Evolutionary conservation across 192 early-diverging fungal genomes (phyloP).

Genomic region (Dimargaris xerosporica): DNA sequence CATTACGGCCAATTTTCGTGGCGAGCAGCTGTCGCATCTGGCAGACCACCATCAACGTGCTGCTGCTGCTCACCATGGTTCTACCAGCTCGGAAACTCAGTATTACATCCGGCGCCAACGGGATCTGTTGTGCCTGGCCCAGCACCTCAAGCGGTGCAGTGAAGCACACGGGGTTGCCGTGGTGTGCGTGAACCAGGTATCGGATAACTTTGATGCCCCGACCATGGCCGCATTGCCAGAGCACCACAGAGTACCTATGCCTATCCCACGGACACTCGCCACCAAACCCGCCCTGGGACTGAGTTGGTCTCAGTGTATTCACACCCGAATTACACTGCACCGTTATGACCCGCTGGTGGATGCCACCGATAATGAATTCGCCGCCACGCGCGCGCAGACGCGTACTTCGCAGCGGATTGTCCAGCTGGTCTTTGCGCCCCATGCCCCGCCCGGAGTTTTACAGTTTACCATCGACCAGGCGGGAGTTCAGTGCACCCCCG

Average conservation of each 20-base stretch:
- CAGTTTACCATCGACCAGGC: neutral
- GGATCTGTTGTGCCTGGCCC: conserved; percentile 41
- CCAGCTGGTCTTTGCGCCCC: conserved; percentile 2
- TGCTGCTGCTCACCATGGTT: conserved; percentile 10
- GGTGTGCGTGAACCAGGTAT: conserved; percentile 74
- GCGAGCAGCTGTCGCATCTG: conserved; percentile 25
- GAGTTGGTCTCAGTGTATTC: conserved; percentile 58
- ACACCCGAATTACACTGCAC: conserved; percentile 42
- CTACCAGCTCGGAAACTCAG: neutral
- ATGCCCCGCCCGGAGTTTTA: neutral
- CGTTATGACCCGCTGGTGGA: conserved; percentile 16
- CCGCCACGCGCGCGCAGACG: neutral
- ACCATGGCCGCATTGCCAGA: too few species aligned
- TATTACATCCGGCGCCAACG: conserved; percentile 29
- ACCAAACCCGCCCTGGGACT: conserved; percentile 59
- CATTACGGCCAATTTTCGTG: conserved; percentile 61
- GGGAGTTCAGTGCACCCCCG: too few species aligned
- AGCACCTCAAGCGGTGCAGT: conserved; percentile 42
- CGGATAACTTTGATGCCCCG: conserved; percentile 24
- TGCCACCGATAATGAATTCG: neutral
- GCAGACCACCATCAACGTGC: too few species aligned
- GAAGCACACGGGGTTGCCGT: conserved; percentile 45
- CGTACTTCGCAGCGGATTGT: neutral
- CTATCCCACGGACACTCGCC: conserved; percentile 14
- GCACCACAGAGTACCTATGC: too few species aligned